Conservation (phyloP, 208 protist genomes). For the Balamuthia mandrillaris region DNA sequence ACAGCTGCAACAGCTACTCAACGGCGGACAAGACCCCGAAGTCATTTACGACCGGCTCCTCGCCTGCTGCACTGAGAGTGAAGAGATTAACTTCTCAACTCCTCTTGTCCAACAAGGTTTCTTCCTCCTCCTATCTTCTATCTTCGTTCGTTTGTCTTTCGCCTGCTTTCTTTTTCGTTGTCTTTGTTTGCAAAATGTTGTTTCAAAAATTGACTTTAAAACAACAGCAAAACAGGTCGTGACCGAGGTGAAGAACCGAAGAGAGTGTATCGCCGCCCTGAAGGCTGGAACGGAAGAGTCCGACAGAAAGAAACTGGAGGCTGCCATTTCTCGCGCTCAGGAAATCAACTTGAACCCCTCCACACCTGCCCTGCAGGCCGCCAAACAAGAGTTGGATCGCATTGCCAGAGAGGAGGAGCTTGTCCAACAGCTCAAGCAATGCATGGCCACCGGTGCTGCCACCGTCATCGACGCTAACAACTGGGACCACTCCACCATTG, state of each 20-base stretch:
- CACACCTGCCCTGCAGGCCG: not conserved
- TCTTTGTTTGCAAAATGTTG: not conserved
- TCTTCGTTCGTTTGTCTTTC: not conserved
- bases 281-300: not conserved
- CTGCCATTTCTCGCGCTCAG: not conserved
- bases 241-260: not conserved
- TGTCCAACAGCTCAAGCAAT: not conserved
- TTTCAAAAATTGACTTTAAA: not conserved
- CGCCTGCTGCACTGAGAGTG: not conserved
- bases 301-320: not conserved
- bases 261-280: not conserved
- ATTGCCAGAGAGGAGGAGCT: slow-evolving; percentile 18
- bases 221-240: not conserved
- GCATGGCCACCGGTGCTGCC: not conserved
- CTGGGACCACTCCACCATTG: slow-evolving; percentile 1
- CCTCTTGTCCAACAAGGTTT: not conserved
- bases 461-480: not conserved
- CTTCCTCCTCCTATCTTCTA: not conserved
- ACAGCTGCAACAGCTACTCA: not conserved
- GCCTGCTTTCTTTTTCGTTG: not conserved
- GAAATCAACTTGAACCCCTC: not conserved
- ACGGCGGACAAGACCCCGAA: not conserved
- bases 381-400: not conserved
- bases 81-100: not conserved
- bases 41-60: not conserved